Evolutionary conservation across 768 basidiomycete species (phyloP).

Genomic region (Galerina marginata): DNA sequence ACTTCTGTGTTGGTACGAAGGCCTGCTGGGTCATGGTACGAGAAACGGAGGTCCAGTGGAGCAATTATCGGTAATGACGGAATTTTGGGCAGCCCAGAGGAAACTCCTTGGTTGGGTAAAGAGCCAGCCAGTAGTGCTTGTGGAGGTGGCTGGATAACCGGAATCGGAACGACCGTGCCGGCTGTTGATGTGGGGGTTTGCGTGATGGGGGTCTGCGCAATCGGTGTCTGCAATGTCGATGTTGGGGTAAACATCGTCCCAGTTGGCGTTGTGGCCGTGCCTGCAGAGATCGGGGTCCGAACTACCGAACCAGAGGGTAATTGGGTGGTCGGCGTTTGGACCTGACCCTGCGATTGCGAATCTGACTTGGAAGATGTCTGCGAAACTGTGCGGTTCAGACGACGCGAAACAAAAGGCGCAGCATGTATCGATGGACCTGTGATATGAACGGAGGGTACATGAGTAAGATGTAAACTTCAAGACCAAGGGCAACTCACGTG

Average conservation of each 20-base stretch:
- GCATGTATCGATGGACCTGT: slow-evolving; percentile 54
- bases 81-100: slow-evolving; percentile 18
- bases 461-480: not conserved
- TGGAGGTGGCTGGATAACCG: slow-evolving; percentile 22
- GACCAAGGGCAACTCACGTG: slow-evolving; percentile 43
- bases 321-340: slow-evolving; percentile 12
- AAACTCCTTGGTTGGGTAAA: not conserved
- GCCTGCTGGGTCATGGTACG: slow-evolving; percentile 50
- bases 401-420: slow-evolving; percentile 64
- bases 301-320: not conserved
- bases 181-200: slow-evolving; percentile 18
- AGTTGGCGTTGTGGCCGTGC: slow-evolving; percentile 20
- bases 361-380: slow-evolving; percentile 68
- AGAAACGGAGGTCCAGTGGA: slow-evolving; percentile 62
- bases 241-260: slow-evolving; percentile 31
- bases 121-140: slow-evolving; percentile 17
- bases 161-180: not conserved
- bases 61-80: slow-evolving; percentile 54
- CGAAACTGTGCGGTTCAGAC: slow-evolving; percentile 68
- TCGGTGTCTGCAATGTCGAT: slow-evolving; percentile 25
- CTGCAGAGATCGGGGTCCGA: slow-evolving; percentile 25
- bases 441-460: not conserved
- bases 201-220: slow-evolving; percentile 15
- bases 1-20: slow-evolving; percentile 33
- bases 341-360: slow-evolving; percentile 19